A percentile compares a stretch with the other conserved stretches of the same genome.
phyloP scores from a whole-genome alignment of 768 basidiomycete genomes.

The Naganishia antarctica region DNA sequence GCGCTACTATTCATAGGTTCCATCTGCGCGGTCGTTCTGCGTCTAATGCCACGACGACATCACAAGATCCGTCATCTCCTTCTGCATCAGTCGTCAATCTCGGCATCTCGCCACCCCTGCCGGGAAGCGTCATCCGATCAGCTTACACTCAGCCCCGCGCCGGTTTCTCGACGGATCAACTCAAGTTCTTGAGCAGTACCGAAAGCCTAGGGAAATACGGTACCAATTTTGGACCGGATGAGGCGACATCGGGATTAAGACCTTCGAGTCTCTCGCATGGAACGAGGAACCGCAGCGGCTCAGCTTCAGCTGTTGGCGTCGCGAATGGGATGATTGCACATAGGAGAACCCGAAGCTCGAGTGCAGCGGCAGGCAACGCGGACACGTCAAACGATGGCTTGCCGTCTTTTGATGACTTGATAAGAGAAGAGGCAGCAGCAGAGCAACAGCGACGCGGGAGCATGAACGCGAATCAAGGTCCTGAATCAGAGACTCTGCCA shows the following conservation, averaged over 20 bases:
- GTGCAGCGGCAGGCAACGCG: background rate
- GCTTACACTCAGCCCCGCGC: slow-evolving; percentile 19
- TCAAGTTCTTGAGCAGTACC: slow-evolving; percentile 27
- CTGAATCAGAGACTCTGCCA: background rate
- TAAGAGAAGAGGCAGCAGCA: slow-evolving; percentile 11
- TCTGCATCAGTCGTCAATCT: slow-evolving; percentile 19
- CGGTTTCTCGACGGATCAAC: slow-evolving; percentile 23
- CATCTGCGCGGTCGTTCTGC: background rate
- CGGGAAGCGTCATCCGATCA: slow-evolving; percentile 20
- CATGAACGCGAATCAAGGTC: background rate
- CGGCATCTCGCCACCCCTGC: slow-evolving; percentile 24
- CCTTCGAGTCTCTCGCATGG: background rate
- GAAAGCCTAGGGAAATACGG: slow-evolving; percentile 29
- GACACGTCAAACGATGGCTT: background rate
- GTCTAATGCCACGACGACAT: background rate
- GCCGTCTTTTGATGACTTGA: slow-evolving; percentile 16
- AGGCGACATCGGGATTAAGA: background rate
- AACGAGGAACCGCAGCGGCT: slow-evolving; percentile 14
- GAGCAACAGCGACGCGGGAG: slow-evolving; percentile 3
- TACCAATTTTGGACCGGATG: slow-evolving; percentile 3
- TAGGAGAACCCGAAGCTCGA: background rate
- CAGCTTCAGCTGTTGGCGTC: slow-evolving; percentile 1
- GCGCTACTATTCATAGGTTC: background rate
- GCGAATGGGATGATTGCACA: background rate
- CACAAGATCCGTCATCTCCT: slow-evolving; percentile 10